phyloP scores from a whole-genome alignment of 805 yeast genomes.

The Soucietia sequanensis region DNA sequence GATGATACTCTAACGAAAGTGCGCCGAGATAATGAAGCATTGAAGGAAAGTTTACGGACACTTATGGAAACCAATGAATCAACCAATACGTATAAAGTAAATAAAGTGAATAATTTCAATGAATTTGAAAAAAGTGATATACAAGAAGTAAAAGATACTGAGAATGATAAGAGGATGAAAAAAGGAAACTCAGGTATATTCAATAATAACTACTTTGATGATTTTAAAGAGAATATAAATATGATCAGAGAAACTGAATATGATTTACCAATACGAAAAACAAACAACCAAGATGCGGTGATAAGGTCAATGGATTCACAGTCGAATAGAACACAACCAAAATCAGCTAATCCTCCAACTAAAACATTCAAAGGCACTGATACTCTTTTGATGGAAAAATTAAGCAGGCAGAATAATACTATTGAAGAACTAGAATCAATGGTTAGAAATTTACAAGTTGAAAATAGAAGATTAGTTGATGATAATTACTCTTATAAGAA shows the following conservation, averaged over 20 bases:
- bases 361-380: too few relatives aligned
- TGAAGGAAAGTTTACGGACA: slow-evolving; percentile 8
- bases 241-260: slow-evolving; percentile 19
- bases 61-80: slow-evolving; percentile 8
- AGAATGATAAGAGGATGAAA: slow-evolving; percentile 4
- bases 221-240: slow-evolving; percentile 20
- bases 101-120: slow-evolving; percentile 3
- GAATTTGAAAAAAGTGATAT: slow-evolving; percentile 6
- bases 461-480: slow-evolving; percentile 5
- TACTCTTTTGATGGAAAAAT: slow-evolving; percentile 6
- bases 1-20: slow-evolving; percentile 1
- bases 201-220: slow-evolving; percentile 12
- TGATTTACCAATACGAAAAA: slow-evolving; percentile 21
- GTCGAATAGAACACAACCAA: too few relatives aligned
- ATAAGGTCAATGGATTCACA: too few relatives aligned
- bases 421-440: slow-evolving; percentile 5
- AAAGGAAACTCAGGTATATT: slow-evolving; percentile 7
- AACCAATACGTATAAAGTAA: slow-evolving; percentile 6
- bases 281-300: too few relatives aligned
- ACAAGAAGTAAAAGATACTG: slow-evolving; percentile 6
- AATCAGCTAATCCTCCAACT: too few relatives aligned
- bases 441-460: slow-evolving; percentile 3
- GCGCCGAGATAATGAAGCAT: slow-evolving; percentile 4
- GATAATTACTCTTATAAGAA: slow-evolving; percentile 2
- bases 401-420: slow-evolving; percentile 6